phyloP scores from a whole-genome alignment of 2,329 filamentous ascomycete genomes.

The Fusarium xyrophilum region DNA sequence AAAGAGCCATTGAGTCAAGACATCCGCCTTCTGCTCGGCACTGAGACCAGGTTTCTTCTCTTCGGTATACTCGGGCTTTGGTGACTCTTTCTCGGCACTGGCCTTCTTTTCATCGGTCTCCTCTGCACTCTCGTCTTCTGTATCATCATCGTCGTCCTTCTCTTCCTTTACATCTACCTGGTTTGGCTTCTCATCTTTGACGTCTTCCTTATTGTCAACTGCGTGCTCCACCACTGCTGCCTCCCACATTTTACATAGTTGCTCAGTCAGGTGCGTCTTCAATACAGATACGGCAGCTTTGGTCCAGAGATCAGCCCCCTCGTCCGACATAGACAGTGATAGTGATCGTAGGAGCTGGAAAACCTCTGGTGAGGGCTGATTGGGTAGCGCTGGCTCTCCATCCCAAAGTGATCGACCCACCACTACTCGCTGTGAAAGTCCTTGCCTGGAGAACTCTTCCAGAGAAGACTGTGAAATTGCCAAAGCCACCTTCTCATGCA shows the following conservation, averaged over 20 bases:
- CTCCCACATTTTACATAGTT: conserved; percentile 59
- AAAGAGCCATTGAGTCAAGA: conserved; percentile 67
- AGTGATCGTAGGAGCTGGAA: conserved; percentile 76
- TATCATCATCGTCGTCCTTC: not conserved
- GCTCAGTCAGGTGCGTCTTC: conserved; percentile 62
- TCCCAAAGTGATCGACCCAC: conserved; percentile 79
- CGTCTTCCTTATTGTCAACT: conserved; percentile 25
- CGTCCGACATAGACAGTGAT: conserved; percentile 69
- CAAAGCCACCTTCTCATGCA: conserved; percentile 68
- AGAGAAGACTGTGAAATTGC: conserved; percentile 60
- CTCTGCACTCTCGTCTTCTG: conserved; percentile 22
- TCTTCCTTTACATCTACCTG: not conserved
- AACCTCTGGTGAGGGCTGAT: conserved; percentile 76
- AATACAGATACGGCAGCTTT: conserved; percentile 67
- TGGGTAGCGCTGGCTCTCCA: conserved; percentile 74
- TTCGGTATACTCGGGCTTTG: not conserved
- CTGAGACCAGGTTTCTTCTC: conserved; percentile 2
- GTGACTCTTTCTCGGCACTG: conserved; percentile 17
- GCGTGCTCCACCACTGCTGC: conserved; percentile 48
- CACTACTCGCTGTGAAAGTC: conserved; percentile 56
- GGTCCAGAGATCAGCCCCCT: conserved; percentile 84
- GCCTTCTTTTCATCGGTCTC: conserved; percentile 8
- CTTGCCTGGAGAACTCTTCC: conserved; percentile 53
- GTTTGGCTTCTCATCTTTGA: not conserved
- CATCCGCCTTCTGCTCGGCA: conserved; percentile 50